These are phyloP conservation scores for Candida maris DNA, from an alignment of 805 yeast species.

Conservation along the genomic window DNA sequence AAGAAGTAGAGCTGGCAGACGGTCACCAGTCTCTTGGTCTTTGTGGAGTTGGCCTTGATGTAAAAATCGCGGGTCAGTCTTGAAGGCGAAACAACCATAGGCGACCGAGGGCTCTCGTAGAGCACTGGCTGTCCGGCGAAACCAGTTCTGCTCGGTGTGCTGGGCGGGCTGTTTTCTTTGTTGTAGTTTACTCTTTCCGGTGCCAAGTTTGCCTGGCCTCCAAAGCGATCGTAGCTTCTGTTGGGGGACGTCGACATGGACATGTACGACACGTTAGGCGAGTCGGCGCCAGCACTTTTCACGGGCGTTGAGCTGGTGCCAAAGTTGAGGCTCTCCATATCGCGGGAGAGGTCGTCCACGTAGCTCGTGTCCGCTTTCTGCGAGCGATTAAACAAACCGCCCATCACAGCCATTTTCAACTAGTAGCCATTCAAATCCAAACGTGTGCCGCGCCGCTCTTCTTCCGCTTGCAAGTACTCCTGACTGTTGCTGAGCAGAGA, in stretches of 20 bases:
- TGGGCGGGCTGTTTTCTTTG: constrained; percentile 38
- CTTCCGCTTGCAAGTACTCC: no score
- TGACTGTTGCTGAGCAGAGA: no score
- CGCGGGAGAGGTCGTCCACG: constrained; percentile 32
- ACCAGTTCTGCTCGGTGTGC: constrained; percentile 25
- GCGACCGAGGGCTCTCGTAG: constrained; percentile 22
- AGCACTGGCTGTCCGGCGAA: constrained; percentile 17
- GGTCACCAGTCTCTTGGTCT: constrained; percentile 80
- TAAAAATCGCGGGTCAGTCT: constrained; percentile 44
- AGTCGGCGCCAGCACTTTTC: constrained; percentile 19
- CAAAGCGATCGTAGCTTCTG: constrained; percentile 25
- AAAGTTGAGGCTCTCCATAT: constrained; percentile 32
- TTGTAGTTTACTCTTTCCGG: constrained; percentile 35
- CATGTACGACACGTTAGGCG: constrained; percentile 25
- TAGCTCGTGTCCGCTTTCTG: constrained; percentile 25
- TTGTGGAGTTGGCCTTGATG: constrained; percentile 60
- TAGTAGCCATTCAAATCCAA: no score
- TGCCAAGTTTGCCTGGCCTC: constrained; percentile 20
- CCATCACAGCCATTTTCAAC: constrained; percentile 27
- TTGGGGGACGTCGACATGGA: constrained; percentile 31
- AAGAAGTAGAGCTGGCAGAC: constrained; percentile 92
- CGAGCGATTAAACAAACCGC: constrained; percentile 28
- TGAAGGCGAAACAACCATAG: constrained; percentile 20
- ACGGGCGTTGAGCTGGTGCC: constrained; percentile 27
- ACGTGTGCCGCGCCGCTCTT: no score